Base-by-base conservation (phyloP, 106 monocot genomes). In the Triglochin maritima region DNA sequence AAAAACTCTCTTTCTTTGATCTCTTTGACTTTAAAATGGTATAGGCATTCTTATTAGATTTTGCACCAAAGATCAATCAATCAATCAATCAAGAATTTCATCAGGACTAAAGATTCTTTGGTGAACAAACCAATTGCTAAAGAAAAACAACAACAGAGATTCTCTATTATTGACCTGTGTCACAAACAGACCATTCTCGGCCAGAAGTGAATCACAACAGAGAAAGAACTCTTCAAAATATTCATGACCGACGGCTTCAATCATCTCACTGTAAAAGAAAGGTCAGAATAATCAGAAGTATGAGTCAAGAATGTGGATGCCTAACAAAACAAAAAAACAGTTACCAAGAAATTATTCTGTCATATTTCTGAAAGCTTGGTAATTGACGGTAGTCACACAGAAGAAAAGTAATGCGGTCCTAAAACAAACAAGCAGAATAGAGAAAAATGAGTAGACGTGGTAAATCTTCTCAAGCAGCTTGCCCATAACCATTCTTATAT, bases 281-380 rank as follows among this genome's bases (percentile, higher is more conserved):
- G 60, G 17, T 72, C n/a, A 57, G 6, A 66, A 15, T 66, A 5
- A 66, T 50, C 11, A 52, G 42, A 29, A 11, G 13, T 54, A 16
- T 47, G 6, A 0, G 3, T 57, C 9, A 13, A 29, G 2, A 70
- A 49, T 9, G 64, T 48, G 16, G 11, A 46, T 51, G 15, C 50
- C 44, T 41, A 70, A 41, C 44, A 52, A 43, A 50, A n/a, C n/a
- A n/a, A 52, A 9, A 17, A 9, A 50, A 51, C 17, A 47, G 29
- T 9, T 84, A 98, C 96, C 96, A 98, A 65, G 96, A 98, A 66
- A 98, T 82, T 51, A 98, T 98, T 71, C 96, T 79, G 74, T 98
- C 88, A 63, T 79, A 98, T 77, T 83, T 98, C 49, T 67, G 66
- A 44, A 57, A 70, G 51, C 54, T 57, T 59, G 86, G 73, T 50